Base-by-base conservation (phyloP, 768 basidiomycete species). In the Naematelia aurantialba region DNA sequence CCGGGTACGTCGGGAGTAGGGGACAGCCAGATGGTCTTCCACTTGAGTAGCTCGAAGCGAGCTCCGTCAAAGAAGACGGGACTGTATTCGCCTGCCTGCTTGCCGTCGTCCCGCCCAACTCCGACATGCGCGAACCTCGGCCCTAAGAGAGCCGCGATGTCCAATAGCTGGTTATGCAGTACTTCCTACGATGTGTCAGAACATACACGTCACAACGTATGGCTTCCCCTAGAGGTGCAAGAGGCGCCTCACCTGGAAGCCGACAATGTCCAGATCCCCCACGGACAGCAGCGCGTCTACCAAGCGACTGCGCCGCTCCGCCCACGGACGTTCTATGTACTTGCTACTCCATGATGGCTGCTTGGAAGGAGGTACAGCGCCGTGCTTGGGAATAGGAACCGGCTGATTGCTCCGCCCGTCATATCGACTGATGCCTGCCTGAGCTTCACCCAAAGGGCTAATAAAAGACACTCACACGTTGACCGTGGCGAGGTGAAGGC, bases 41-140 rank as follows among this genome's bases (percentile, higher is more conserved):
- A 60, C 0, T 58, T 45, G 5, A 72, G 47, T 48, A 72, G 54
- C 10, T 59, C 46, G 47, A 72, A 70, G 30, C 65, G 60, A 10
- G 58, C 80, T 80, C 77, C 81, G 60, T 83, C 81, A 76, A 80
- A 87, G 70, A 85, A 86, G 59, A 86, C 82, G 0, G 85, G 84
- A 63, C 80, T 81, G 70, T 83, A 85, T 70, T 87, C 85, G 29
- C 85, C 85, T 0, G 78, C 80, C 14, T 76, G 58, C 5, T 72
- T 72, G 2, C 85, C 85, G 64, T 87, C 83, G 55, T 85, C 81
- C n/a, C 85, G 78, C 0, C 85, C 85, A 0, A 85, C 84, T 1
- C 85, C 85, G 21, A 85, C 80, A 81, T 82, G 83, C 14, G 74
- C 79, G 82, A 83, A 87, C 3, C 79, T 79, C 3, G 75, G 58